phyloP scores from a whole-genome alignment of 192 early-diverging fungal genomes.

The Phycomyces nitens region DNA sequence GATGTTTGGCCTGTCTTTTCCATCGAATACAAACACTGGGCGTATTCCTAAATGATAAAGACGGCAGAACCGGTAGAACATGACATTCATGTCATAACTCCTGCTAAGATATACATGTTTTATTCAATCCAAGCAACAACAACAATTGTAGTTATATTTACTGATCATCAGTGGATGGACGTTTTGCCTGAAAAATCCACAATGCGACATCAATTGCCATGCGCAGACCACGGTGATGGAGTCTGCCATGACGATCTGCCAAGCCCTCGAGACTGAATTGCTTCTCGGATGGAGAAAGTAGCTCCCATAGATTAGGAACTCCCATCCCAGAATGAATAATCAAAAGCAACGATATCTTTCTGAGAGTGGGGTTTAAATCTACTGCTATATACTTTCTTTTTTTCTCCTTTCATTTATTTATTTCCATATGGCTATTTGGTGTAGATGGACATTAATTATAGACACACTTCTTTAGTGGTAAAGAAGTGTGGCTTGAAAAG shows the following conservation, averaged over 20 bases:
- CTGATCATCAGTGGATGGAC: neutral
- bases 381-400: too few relatives aligned
- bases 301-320: constrained; percentile 7
- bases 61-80: constrained; percentile 24
- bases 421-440: too few relatives aligned
- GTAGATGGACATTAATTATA: too few relatives aligned
- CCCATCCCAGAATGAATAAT: constrained; percentile 18
- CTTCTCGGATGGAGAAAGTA: neutral
- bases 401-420: too few relatives aligned
- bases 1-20: constrained; percentile 4
- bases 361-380: too few relatives aligned
- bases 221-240: constrained; percentile 1
- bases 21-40: constrained; percentile 36
- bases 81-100: neutral
- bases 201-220: constrained; percentile 22
- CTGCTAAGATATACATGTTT: neutral
- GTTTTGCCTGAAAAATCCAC: constrained; percentile 12
- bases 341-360: too few relatives aligned
- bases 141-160: neutral
- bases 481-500: too few relatives aligned
- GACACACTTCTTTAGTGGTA: too few relatives aligned
- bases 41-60: constrained; percentile 21
- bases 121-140: neutral
- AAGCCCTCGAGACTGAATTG: constrained; percentile 1
- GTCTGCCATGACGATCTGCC: neutral